Conservation (phyloP, 2,329 filamentous ascomycete species). For the Paracorniculantispora psalliotae region DNA sequence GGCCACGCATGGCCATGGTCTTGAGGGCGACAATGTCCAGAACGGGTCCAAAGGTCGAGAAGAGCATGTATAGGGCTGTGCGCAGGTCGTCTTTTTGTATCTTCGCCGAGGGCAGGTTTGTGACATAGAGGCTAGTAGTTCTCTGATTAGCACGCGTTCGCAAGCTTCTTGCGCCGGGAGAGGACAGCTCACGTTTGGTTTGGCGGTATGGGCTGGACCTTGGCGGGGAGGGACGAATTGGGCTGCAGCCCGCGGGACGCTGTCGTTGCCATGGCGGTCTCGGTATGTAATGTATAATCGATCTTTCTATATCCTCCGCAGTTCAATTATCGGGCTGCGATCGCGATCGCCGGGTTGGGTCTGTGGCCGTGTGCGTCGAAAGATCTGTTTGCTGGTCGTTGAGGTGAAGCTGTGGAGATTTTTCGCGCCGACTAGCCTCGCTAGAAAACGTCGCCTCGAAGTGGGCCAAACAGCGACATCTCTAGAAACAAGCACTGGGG, state of each 20-base stretch:
- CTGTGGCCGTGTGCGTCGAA: constrained; percentile 25
- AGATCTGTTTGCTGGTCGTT: constrained; percentile 29
- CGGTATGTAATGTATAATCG: background rate
- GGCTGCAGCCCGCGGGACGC: constrained; percentile 36
- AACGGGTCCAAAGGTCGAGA: constrained; percentile 88
- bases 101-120: constrained; percentile 80
- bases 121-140: constrained; percentile 69
- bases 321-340: background rate
- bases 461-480: constrained; percentile 1
- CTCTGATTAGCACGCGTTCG: constrained; percentile 8
- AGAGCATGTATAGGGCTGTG: constrained; percentile 84
- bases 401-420: constrained; percentile 10
- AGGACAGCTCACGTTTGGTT: constrained; percentile 68
- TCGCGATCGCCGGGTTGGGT: background rate
- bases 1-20: constrained; percentile 88
- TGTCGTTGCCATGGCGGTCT: constrained; percentile 24
- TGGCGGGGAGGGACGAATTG: constrained; percentile 41
- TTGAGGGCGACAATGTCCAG: constrained; percentile 88
- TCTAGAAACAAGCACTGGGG: background rate
- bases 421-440: constrained; percentile 5
- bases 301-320: background rate
- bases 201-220: constrained; percentile 54
- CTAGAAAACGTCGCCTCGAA: background rate
- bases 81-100: constrained; percentile 84
- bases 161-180: background rate